These are phyloP conservation scores for Paecilomyces formosus DNA, from an alignment of 2,329 filamentous ascomycete genomes.

Conservation along the genomic window DNA sequence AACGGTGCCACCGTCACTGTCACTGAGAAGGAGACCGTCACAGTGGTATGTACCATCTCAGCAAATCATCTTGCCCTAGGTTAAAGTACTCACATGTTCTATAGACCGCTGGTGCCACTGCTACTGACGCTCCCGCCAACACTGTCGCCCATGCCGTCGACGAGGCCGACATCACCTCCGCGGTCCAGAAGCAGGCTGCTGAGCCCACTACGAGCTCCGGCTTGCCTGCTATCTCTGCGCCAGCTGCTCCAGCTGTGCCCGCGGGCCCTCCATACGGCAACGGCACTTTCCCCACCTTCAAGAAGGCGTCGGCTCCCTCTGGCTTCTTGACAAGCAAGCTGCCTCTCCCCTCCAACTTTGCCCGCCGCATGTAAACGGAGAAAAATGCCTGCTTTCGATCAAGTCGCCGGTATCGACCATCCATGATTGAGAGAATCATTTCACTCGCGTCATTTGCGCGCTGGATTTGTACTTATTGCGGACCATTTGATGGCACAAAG, in stretches of 20 bases:
- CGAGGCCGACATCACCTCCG: not conserved
- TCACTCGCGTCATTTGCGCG: slow-evolving; percentile 11
- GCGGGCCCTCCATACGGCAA: not conserved
- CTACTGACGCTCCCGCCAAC: not conserved
- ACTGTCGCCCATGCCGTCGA: not conserved
- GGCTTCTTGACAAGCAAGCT: slow-evolving; percentile 24
- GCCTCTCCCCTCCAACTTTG: slow-evolving; percentile 16
- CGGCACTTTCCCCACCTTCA: slow-evolving; percentile 7
- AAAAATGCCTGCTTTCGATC: not conserved
- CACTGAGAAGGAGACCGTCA: slow-evolving; percentile 27
- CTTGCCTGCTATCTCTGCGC: not conserved
- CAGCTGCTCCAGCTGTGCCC: not conserved
- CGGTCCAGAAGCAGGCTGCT: not conserved
- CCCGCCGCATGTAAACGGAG: slow-evolving; percentile 12
- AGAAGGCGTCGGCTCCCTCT: slow-evolving; percentile 11
- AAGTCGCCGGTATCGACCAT: slow-evolving; percentile 5
- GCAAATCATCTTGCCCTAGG: not conserved
- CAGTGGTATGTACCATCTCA: slow-evolving; percentile 19
- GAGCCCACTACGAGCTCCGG: not conserved
- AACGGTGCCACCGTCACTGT: slow-evolving; percentile 20
- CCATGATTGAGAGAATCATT: slow-evolving; percentile 9
- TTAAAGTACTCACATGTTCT: not conserved
- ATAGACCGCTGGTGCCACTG: not conserved
- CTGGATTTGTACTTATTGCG: slow-evolving; percentile 20
- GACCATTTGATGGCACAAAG: slow-evolving; percentile 8